phyloP scores from a whole-genome alignment of 805 yeast genomes.

The Lachancea dasiensis region DNA sequence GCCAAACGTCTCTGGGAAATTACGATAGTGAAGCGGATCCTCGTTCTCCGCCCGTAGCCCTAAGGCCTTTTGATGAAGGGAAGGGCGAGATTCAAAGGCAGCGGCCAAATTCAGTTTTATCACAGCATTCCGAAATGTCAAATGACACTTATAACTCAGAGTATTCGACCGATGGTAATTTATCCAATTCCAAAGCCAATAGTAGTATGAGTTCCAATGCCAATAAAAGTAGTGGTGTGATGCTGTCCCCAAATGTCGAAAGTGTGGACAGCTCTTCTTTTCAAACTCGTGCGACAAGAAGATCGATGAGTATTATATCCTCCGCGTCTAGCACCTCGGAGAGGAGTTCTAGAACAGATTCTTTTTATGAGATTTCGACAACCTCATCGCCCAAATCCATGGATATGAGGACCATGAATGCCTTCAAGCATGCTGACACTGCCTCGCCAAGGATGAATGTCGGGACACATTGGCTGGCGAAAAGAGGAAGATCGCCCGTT shows the following conservation, averaged over 20 bases:
- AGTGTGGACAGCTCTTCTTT: constrained; percentile 3
- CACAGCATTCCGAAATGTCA: constrained; percentile 45
- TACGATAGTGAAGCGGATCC: constrained; percentile 22
- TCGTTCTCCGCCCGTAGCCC: neutral
- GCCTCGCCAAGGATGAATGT: constrained; percentile 9
- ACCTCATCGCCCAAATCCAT: constrained; percentile 23
- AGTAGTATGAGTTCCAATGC: constrained; percentile 21
- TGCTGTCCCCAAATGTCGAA: constrained; percentile 4
- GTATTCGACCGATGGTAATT: constrained; percentile 38
- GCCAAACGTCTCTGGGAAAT: constrained; percentile 27
- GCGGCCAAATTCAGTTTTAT: constrained; percentile 48
- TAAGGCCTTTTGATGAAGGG: constrained; percentile 9
- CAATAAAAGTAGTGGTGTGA: constrained; percentile 9
- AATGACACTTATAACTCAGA: constrained; percentile 45
- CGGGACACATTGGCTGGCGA: constrained; percentile 12
- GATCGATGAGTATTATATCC: constrained; percentile 35
- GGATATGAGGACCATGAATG: constrained; percentile 17
- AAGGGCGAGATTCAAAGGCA: constrained; percentile 15
- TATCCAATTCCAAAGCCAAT: constrained; percentile 17
- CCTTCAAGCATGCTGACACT: constrained; percentile 6
- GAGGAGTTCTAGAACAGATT: constrained; percentile 36
- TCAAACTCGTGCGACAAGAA: constrained; percentile 11
- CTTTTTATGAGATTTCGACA: constrained; percentile 37
- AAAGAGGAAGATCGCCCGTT: constrained; percentile 27
- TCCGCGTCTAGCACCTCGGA: constrained; percentile 37